Conservation (phyloP, 345 rosid genomes). For the Dimocarpus longan region DNA sequence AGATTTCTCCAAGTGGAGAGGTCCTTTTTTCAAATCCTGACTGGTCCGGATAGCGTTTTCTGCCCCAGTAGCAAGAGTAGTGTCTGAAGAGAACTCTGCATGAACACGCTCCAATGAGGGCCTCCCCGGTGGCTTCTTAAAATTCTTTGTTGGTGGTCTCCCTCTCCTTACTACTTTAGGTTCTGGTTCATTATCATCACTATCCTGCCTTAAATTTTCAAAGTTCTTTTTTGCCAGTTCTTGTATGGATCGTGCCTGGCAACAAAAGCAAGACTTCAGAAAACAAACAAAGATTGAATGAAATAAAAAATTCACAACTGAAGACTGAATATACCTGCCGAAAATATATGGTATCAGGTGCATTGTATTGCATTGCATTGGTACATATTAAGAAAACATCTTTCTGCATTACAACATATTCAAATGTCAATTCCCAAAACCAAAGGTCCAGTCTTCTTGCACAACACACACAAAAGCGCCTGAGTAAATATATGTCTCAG, state of each 20-base stretch:
- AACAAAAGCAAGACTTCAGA: constrained; percentile 21
- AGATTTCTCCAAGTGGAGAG: constrained; percentile 38
- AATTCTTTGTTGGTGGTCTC: constrained; percentile 57
- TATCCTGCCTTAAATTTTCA: constrained; percentile 76
- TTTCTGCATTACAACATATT: constrained; percentile 43
- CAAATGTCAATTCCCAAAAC: constrained; percentile 8
- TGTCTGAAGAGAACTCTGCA: constrained; percentile 49
- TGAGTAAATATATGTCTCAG: not conserved
- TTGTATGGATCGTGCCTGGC: constrained; percentile 82
- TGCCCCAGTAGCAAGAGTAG: constrained; percentile 55
- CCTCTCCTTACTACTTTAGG: constrained; percentile 63
- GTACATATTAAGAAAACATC: constrained; percentile 77
- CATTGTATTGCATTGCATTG: constrained; percentile 94
- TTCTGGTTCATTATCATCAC: constrained; percentile 62
- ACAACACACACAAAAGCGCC: not conserved
- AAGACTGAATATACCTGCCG: constrained; percentile 64
- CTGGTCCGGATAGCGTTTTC: constrained; percentile 39
- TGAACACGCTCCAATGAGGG: constrained; percentile 47
- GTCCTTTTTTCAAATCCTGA: constrained; percentile 47
- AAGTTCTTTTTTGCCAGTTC: constrained; percentile 86
- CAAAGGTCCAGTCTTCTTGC: constrained; percentile 2
- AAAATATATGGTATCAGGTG: constrained; percentile 73
- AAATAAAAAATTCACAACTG: constrained; percentile 13
- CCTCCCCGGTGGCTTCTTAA: constrained; percentile 53
- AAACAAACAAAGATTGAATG: not conserved